Evolutionary conservation across 1,139 yeast genomes (phyloP), one percentile per base, ranked within the genome.

Genomic region (Pichia norvegensis): DNA sequence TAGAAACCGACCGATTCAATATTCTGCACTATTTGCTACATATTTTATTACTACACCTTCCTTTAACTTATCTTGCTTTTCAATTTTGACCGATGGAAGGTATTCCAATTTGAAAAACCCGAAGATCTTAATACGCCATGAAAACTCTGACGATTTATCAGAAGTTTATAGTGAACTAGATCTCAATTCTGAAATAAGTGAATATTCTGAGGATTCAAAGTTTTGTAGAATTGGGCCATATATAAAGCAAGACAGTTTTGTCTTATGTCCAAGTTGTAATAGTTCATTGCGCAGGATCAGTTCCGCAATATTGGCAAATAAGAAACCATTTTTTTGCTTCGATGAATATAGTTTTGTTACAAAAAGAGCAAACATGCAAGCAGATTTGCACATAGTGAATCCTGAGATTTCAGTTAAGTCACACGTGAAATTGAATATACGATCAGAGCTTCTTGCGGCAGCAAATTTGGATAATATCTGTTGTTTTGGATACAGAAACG

Each of bases 401-500:
- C 31, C 31, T 6, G n/a, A 10, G 5, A 11, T n/a, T 27, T 27
- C 14, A n/a, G 14, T 5, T 27, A n/a, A 11, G 14, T 27, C n/a
- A 27, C 11, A 31, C 6, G 16, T 31, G 10, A 11, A 20, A 8
- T 16, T 31, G 16, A 31, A 31, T 9, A 8, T 31, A 31, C 9
- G 35, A 31, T 31, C 35, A 3, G 35, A 31, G 35, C 19, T 31
- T 31, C 19, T 17, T 10, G 4, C 35, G 10, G 20, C 35, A n/a
- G 36, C 29, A 20, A 14, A 22, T 10, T 16, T 42, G 7, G 19
- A 29, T 2, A 38, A n/a, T n/a, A 8, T 33, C 1, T 11, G 20
- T 25, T 40, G 31, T 4, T 42, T 31, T 31, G 44, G 48, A 2
- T 46, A 42, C 16, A 33, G 48, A 33, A 40, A 46, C 33, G 48